phyloP scores from a whole-genome alignment of 345 rosid species.

The Garcia nutans region DNA sequence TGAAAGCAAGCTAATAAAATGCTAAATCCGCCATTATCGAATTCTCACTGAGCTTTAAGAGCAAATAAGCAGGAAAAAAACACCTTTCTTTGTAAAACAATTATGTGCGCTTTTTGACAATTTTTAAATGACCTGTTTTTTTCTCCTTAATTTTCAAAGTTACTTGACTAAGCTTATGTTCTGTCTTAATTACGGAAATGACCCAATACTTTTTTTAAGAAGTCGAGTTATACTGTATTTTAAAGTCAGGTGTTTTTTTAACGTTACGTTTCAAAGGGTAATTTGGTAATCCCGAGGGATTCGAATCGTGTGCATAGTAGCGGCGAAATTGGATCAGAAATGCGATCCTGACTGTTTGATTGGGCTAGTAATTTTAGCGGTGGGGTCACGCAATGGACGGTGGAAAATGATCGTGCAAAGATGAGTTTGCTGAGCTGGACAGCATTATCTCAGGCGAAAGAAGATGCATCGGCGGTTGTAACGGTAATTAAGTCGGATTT shows the following conservation, averaged over 20 bases:
- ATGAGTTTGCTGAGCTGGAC: slow-evolving; percentile 35
- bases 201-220: neutral
- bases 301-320: neutral
- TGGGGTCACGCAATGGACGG: neutral
- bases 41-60: neutral
- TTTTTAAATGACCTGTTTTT: slow-evolving; percentile 13
- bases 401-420: slow-evolving; percentile 10
- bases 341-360: slow-evolving; percentile 27
- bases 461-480: neutral
- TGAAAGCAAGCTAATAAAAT: neutral
- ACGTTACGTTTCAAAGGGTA: slow-evolving; percentile 22
- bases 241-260: neutral
- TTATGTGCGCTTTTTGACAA: neutral
- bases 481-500: slow-evolving; percentile 10
- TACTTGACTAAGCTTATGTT: neutral
- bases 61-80: neutral
- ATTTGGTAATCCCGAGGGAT: neutral
- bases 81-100: neutral
- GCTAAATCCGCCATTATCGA: slow-evolving; percentile 9
- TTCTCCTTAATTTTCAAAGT: no score
- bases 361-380: neutral
- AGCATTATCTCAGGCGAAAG: slow-evolving; percentile 4
- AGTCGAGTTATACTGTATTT: neutral
- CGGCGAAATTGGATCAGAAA: slow-evolving; percentile 6
- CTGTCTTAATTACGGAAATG: slow-evolving; percentile 11